These are phyloP conservation scores for Penicillium sp. DNA, from an alignment of 2,329 filamentous ascomycete genomes.

Conservation along the genomic window DNA sequence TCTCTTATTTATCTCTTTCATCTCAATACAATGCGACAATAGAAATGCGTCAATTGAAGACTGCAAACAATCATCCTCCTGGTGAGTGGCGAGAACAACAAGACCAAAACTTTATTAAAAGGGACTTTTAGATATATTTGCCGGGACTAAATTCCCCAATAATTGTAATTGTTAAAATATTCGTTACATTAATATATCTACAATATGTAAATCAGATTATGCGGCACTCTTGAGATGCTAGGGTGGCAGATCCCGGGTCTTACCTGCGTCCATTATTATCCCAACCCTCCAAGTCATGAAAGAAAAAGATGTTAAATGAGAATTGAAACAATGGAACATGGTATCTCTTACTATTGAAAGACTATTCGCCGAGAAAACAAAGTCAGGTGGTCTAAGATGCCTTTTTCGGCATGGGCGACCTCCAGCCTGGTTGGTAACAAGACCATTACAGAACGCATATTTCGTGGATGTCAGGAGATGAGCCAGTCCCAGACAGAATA, in stretches of 20 bases:
- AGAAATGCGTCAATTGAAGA: background rate
- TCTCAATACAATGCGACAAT: background rate
- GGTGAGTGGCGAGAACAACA: background rate
- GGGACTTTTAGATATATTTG: background rate
- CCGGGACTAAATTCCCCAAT: background rate
- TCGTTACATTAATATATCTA: background rate
- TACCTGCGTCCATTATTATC: background rate
- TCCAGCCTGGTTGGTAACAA: conserved; percentile 3
- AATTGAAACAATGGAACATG: background rate
- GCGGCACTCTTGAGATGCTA: background rate
- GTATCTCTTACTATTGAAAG: background rate
- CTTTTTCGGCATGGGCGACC: background rate
- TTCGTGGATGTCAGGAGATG: conserved; percentile 6
- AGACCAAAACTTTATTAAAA: background rate
- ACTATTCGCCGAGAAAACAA: background rate
- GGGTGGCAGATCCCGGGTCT: background rate
- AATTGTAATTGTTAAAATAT: background rate
- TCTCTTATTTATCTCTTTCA: background rate
- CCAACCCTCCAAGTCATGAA: background rate
- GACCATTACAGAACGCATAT: background rate
- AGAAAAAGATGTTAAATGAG: background rate
- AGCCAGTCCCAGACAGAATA: conserved; percentile 4
- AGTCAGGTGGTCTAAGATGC: conserved; percentile 1
- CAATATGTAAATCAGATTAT: background rate
- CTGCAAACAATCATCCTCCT: background rate